A percentile compares a stretch with the other conserved stretches of the same genome.
Conservation (phyloP, 2,329 filamentous ascomycete species). For the Graphilbum fragrans region DNA sequence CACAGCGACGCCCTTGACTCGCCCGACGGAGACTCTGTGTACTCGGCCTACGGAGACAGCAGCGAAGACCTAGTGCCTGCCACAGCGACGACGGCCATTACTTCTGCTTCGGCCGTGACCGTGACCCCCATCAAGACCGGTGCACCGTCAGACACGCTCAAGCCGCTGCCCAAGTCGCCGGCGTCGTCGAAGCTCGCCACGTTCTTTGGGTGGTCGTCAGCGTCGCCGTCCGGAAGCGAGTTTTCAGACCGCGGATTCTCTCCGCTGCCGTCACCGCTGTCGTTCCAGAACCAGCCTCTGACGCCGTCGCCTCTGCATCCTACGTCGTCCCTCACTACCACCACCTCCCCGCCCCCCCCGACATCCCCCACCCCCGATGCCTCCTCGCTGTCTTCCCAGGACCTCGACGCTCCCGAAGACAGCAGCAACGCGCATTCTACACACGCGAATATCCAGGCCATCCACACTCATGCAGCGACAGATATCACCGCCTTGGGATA, state of each 20-base stretch:
- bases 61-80: neutral
- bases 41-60: slow-evolving; percentile 2
- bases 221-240: slow-evolving; percentile 33
- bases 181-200: slow-evolving; percentile 34
- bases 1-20: slow-evolving; percentile 1
- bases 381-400: slow-evolving; percentile 22
- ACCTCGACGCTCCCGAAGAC: slow-evolving; percentile 18
- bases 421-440: neutral
- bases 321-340: too few relatives aligned
- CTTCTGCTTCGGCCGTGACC: slow-evolving; percentile 6
- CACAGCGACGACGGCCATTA: too few relatives aligned
- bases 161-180: slow-evolving; percentile 38
- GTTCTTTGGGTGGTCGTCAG: slow-evolving; percentile 42
- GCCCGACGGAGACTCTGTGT: slow-evolving; percentile 2
- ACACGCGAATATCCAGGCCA: neutral
- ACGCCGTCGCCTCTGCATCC: too few relatives aligned
- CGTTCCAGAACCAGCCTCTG: slow-evolving; percentile 21
- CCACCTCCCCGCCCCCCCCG: slow-evolving; percentile 9
- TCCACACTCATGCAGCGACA: neutral
- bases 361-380: slow-evolving; percentile 26
- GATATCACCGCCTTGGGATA: neutral
- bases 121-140: slow-evolving; percentile 1
- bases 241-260: slow-evolving; percentile 35
- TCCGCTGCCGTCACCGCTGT: slow-evolving; percentile 39
- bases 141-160: slow-evolving; percentile 7